Evolutionary conservation across 2,329 filamentous ascomycete species (phyloP).

Genomic region (Neofusicoccum umdonicola): DNA sequence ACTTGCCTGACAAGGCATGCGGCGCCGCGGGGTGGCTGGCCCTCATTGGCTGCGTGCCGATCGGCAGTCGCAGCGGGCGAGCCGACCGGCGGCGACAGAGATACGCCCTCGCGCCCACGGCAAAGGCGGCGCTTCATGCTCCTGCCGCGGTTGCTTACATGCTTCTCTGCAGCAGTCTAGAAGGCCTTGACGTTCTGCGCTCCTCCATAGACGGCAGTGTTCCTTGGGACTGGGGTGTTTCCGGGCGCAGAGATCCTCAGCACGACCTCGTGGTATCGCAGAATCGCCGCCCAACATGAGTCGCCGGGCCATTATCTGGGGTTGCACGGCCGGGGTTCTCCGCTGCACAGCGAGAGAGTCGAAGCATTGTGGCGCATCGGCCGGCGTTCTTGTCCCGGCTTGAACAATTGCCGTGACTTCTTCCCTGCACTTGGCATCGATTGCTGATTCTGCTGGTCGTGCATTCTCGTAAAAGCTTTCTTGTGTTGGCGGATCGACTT

Average conservation of each 20-base stretch:
- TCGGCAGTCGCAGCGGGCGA: not conserved
- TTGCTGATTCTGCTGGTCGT: not conserved
- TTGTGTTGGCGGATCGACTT: not conserved
- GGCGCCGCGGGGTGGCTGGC: not conserved
- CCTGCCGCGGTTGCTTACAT: not conserved
- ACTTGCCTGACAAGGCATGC: conserved; percentile 5
- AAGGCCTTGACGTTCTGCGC: not conserved
- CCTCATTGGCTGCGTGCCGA: not conserved
- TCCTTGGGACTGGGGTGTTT: no score
- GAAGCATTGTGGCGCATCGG: conserved; percentile 10
- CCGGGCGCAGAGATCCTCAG: no score
- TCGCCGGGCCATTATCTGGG: not conserved
- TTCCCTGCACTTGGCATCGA: not conserved
- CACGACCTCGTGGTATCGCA: not conserved
- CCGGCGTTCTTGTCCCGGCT: not conserved
- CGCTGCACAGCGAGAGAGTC: not conserved
- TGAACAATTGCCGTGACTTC: not conserved
- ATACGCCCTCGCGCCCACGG: not conserved
- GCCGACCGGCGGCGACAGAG: not conserved
- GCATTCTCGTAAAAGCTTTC: not conserved
- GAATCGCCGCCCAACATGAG: no score
- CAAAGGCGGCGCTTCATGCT: not conserved
- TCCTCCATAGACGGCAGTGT: no score
- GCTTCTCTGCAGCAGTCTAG: not conserved
- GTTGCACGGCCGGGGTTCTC: conserved; percentile 12